Base-by-base conservation (phyloP, 208 protist genomes). In the Acanthamoeba lenticulata region DNA sequence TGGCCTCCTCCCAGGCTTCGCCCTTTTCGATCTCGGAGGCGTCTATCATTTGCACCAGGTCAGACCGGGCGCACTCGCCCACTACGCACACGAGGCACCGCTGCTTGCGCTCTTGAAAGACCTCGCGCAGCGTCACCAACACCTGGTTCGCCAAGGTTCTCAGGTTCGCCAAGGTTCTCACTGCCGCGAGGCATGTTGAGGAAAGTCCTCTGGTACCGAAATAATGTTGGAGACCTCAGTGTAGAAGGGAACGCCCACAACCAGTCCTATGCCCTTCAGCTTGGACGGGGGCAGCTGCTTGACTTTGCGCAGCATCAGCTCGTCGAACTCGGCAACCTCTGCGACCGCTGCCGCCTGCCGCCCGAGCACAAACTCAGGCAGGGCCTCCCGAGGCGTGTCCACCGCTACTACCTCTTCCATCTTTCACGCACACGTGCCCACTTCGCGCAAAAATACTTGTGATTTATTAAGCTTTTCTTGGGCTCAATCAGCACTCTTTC, bases 181-280 rank as follows among this genome's bases (percentile, higher is more conserved):
- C n/a, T n/a, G n/a, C n/a, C n/a, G n/a, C n/a, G n/a, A n/a, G n/a
- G n/a, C n/a, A n/a, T n/a, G n/a, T n/a, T n/a, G n/a, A n/a, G n/a
- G n/a, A n/a, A n/a, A n/a, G n/a, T n/a, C 9, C 5, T 52, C 9
- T 52, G 45, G 15, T 52, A 79, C 86, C 40, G 86, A 92, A 6
- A 74, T 65, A 4, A 92, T 92, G 86, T 92, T 92, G 52, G 86
- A 74, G 38, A 92, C 29, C 45, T 92, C 86, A 11, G 86, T 92
- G 86, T 92, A 92, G 86, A 74, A 92, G 86, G 86, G 86, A 34
- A 92, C 72, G 38, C 86, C 86, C 9, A 92, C 62, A 2, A 92
- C 86, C 2, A 92, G 24, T 21, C 19, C 86, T 4, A 92, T 60
- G 79, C 57, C 79, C 44, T 62, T 89, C 27, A 89, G 79, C 45